phyloP scores from a whole-genome alignment of 768 basidiomycete species.

The Boletus sp. region DNA sequence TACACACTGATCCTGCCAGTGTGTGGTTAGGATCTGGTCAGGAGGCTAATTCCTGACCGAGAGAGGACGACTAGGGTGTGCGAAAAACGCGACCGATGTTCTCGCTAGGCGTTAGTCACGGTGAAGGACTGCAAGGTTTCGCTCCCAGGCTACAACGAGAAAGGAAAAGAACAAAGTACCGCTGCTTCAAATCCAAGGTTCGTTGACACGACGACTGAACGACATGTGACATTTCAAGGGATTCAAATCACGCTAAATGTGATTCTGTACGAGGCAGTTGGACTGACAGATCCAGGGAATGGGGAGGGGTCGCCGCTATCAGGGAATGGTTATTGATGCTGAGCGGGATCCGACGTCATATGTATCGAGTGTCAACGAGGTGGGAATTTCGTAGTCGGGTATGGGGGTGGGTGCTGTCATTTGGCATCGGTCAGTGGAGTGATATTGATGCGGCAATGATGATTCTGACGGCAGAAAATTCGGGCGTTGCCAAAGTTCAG shows the following conservation, averaged over 20 bases:
- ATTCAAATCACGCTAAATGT: background rate
- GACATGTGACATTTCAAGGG: constrained; percentile 1
- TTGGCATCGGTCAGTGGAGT: background rate
- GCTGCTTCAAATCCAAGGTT: background rate
- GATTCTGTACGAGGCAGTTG: background rate
- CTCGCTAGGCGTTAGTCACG: background rate
- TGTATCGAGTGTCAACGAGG: background rate
- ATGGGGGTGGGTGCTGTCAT: constrained; percentile 6
- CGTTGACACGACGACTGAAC: background rate
- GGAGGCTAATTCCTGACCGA: too few relatives aligned
- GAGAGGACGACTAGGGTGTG: background rate
- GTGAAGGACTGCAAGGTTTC: background rate
- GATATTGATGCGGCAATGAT: background rate
- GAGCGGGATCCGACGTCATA: background rate
- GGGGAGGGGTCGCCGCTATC: background rate
- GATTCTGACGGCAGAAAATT: constrained; percentile 1
- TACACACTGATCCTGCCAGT: too few relatives aligned
- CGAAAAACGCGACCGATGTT: background rate
- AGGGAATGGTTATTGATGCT: background rate
- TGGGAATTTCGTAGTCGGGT: constrained; percentile 5
- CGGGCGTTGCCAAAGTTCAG: background rate
- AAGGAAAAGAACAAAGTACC: background rate
- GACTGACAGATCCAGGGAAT: background rate
- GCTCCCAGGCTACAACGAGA: background rate
- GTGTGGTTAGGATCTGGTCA: too few relatives aligned